These are phyloP conservation scores for Capronia epimyces DNA, from an alignment of 2,329 filamentous ascomycete genomes.

Conservation along the genomic window DNA sequence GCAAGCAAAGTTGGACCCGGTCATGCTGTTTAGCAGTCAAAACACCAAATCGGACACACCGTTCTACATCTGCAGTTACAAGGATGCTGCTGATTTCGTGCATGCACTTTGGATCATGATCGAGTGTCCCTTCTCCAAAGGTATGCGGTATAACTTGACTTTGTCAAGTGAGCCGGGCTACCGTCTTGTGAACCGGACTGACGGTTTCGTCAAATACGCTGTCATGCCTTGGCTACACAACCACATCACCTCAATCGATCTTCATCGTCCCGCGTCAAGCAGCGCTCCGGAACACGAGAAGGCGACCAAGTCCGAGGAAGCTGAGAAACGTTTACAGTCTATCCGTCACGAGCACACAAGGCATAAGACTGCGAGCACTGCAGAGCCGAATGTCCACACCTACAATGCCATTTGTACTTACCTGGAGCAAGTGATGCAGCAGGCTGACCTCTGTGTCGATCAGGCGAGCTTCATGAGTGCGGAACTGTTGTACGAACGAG, in stretches of 20 bases:
- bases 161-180: constrained; percentile 8
- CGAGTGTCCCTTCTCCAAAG: constrained; percentile 20
- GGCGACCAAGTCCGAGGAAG: neutral
- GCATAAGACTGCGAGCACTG: constrained; percentile 6
- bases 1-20: constrained; percentile 13
- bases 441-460: constrained; percentile 17
- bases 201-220: constrained; percentile 14
- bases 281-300: neutral
- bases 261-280: constrained; percentile 5
- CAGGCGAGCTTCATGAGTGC: constrained; percentile 12
- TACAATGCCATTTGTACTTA: constrained; percentile 21
- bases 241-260: constrained; percentile 15
- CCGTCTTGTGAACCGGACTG: constrained; percentile 5
- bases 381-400: constrained; percentile 16
- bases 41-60: constrained; percentile 14
- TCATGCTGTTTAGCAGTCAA: constrained; percentile 17
- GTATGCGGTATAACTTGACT: constrained; percentile 19
- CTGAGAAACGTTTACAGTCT: constrained; percentile 4
- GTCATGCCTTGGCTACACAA: constrained; percentile 21
- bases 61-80: constrained; percentile 21
- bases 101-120: constrained; percentile 25
- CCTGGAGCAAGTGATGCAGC: constrained; percentile 18
- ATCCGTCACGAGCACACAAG: constrained; percentile 8
- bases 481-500: constrained; percentile 18
- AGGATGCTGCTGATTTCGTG: constrained; percentile 16